Evolutionary conservation across 73 alveolate species (phyloP), one percentile per base, ranked within the genome.

Genomic region (Paramecium primaurelia): DNA sequence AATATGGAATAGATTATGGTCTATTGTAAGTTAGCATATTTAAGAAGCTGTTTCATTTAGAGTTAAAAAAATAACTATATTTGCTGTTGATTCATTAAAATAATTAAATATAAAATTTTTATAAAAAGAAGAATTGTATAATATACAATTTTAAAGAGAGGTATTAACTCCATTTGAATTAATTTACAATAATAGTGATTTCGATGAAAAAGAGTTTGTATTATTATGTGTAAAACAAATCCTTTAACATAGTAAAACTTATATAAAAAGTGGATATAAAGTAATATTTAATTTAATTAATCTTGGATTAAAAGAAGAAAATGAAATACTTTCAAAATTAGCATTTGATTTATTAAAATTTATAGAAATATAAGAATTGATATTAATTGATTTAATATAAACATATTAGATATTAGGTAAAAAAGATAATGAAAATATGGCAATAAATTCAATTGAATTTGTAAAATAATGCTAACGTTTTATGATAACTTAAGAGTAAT

Each of bases 151-250:
- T 95, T 94, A 97, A 88, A 95, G 95, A 83, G 97, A 95, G 49
- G 96, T 97, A 88, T 92, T 97, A 34, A 93, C 93, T 54, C 99
- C 99, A 12, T 97, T 97, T 86, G 97, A 94, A 71, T 34, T 54
- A 6, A 89, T 89, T 8, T 89, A 40, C 20, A 20, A 6, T 32
- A 11, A 59, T 8, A 45, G 77, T 45, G 91, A 80, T 22, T 1
- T 26, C 10, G 91, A 80, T 11, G 84, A 71, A 25, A 89, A 89
- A 30, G 94, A 89, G 18, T 89, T 89, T 45, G 68, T 89, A 25
- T 64, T 89, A 2, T 58, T 32, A 20, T 89, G 94, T 26, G 36
- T 89, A 34, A 89, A 89, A 10, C 32, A 38, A 47, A 45, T 89
- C 42, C 92, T 64, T 32, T 49, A 58, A 89, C 30, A 73, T 47